phyloP scores from a whole-genome alignment of 169 alveolate genomes.

The Cardiosporidium cionae region DNA sequence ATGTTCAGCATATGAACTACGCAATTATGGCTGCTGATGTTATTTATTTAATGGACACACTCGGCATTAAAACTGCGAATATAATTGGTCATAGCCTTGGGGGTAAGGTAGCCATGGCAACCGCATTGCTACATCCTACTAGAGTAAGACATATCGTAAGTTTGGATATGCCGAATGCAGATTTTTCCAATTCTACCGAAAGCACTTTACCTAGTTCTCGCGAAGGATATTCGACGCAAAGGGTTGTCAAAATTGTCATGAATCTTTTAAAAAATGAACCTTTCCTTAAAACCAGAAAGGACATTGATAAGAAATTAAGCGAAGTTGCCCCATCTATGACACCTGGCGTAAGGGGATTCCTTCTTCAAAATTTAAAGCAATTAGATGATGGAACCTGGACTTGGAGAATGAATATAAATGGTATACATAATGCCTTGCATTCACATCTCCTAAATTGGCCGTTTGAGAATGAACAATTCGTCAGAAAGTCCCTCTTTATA shows the following conservation, averaged over 20 bases:
- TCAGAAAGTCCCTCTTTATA: conserved; percentile 19
- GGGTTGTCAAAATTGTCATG: neutral
- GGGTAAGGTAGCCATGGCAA: conserved; percentile 32
- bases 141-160: conserved; percentile 4
- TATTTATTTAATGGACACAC: conserved; percentile 4
- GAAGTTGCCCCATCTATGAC: neutral
- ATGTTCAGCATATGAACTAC: conserved; percentile 1
- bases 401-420: conserved; percentile 22
- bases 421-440: neutral
- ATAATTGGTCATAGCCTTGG: conserved; percentile 40
- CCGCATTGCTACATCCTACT: conserved; percentile 30
- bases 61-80: neutral
- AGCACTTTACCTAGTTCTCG: neutral
- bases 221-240: neutral
- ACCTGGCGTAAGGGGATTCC: neutral
- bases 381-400: neutral
- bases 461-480: neutral
- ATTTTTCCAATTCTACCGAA: neutral
- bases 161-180: conserved; percentile 24
- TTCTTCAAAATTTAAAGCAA: neutral
- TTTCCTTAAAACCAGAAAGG: neutral
- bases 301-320: neutral
- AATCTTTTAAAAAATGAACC: neutral
- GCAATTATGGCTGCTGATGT: conserved; percentile 23
- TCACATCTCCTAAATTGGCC: conserved; percentile 10